Conservation (phyloP, 2,329 filamentous ascomycete species). For the Colletotrichum australisinense region DNA sequence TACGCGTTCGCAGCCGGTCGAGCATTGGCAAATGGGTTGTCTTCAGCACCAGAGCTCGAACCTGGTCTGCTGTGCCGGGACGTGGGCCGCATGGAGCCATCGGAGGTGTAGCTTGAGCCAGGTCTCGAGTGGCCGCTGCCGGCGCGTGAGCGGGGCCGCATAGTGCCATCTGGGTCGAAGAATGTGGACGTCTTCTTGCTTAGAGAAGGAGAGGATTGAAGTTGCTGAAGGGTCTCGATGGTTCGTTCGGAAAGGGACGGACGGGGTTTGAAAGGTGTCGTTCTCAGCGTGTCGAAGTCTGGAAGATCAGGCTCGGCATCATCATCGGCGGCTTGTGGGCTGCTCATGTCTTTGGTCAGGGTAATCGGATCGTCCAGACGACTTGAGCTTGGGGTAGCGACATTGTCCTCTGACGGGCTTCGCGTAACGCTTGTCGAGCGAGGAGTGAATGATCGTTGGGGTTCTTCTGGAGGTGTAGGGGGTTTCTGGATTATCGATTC, state of each 20-base stretch:
- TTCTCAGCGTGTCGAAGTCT: conserved; percentile 35
- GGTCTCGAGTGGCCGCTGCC: conserved; percentile 60
- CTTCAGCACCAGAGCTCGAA: conserved; percentile 63
- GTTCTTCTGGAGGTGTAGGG: conserved; percentile 31
- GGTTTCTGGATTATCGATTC: conserved; percentile 30
- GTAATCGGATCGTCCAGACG: conserved; percentile 19
- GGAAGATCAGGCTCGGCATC: conserved; percentile 25
- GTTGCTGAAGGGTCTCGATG: conserved; percentile 82
- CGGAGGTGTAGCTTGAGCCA: conserved; percentile 72
- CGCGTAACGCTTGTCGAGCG: conserved; percentile 45
- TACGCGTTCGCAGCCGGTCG: conserved; percentile 57
- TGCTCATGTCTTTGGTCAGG: conserved; percentile 7
- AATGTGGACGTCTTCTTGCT: conserved; percentile 77
- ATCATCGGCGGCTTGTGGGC: conserved; percentile 27
- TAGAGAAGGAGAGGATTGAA: conserved; percentile 82
- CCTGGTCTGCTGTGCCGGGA: conserved; percentile 65
- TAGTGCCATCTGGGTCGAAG: conserved; percentile 73
- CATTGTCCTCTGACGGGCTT: conserved; percentile 41
- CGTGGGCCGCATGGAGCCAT: conserved; percentile 63
- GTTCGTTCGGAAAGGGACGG: conserved; percentile 85
- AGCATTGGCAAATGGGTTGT: conserved; percentile 51
- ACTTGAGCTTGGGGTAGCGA: conserved; percentile 5
- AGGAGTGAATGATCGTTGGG: conserved; percentile 40
- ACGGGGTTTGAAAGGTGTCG: conserved; percentile 43
- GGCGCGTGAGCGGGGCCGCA: conserved; percentile 63